These are phyloP conservation scores for Aspergillus arachidicola DNA, from an alignment of 2,329 filamentous ascomycete genomes.

Conservation along the genomic window DNA sequence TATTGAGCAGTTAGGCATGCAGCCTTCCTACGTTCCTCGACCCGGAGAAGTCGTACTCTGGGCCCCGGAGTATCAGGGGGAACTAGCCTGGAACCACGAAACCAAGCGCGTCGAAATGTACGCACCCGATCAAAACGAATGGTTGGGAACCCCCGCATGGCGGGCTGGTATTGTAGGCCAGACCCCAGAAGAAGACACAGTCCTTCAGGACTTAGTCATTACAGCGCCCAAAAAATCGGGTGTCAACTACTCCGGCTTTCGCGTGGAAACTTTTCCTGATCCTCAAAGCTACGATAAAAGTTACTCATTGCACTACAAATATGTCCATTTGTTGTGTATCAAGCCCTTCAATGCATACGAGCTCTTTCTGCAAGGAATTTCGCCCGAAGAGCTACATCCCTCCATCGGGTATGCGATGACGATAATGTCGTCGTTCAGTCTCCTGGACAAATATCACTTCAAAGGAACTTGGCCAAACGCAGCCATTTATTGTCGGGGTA, in stretches of 20 bases:
- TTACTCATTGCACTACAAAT: constrained; percentile 57
- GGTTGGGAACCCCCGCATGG: constrained; percentile 51
- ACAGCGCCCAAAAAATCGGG: constrained; percentile 43
- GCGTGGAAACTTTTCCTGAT: constrained; percentile 59
- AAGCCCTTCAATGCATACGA: constrained; percentile 60
- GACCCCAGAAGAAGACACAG: constrained; percentile 46
- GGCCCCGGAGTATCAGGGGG: constrained; percentile 39
- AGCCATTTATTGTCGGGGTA: constrained; percentile 54
- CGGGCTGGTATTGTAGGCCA: constrained; percentile 60
- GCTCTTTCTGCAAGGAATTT: constrained; percentile 48
- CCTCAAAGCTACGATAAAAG: constrained; percentile 55
- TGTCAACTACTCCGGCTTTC: constrained; percentile 57
- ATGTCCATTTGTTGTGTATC: constrained; percentile 56
- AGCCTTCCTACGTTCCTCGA: constrained; percentile 57
- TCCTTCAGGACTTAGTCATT: constrained; percentile 50
- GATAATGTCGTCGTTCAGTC: constrained; percentile 54
- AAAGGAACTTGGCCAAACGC: constrained; percentile 58
- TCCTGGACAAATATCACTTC: constrained; percentile 57
- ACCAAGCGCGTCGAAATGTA: constrained; percentile 36
- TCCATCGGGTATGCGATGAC: constrained; percentile 59
- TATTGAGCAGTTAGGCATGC: constrained; percentile 45
- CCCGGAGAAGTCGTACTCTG: constrained; percentile 61
- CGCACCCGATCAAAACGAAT: constrained; percentile 34
- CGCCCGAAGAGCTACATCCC: constrained; percentile 50
- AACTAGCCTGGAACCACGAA: constrained; percentile 39